These are phyloP conservation scores for Verbascum thapsus DNA, from an alignment of 257 asterid species.

Conservation along the genomic window DNA sequence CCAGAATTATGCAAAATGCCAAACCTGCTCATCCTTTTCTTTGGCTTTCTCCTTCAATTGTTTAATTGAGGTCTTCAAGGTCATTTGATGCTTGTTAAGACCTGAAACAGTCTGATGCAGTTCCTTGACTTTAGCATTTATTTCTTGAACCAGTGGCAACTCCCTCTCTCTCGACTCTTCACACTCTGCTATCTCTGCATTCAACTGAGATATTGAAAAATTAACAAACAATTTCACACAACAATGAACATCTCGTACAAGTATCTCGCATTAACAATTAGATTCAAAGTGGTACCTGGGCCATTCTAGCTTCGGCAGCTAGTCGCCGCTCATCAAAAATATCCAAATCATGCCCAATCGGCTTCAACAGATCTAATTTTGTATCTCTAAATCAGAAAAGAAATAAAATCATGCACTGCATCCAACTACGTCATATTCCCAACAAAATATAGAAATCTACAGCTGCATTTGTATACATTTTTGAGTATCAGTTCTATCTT, in stretches of 20 bases:
- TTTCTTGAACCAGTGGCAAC: slow-evolving; percentile 68
- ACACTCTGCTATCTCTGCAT: slow-evolving; percentile 55
- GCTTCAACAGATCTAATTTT: slow-evolving; percentile 51
- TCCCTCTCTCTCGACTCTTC: slow-evolving; percentile 64
- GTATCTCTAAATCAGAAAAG: slow-evolving; percentile 40
- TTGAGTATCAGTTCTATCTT: no score
- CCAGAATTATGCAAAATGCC: no score
- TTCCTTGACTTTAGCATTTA: slow-evolving; percentile 60
- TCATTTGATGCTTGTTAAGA: slow-evolving; percentile 76
- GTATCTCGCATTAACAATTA: slow-evolving; percentile 19
- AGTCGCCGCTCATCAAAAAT: slow-evolving; percentile 49
- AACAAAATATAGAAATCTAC: background rate
- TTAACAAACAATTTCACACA: slow-evolving; percentile 22
- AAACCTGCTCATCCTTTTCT: slow-evolving; percentile 87
- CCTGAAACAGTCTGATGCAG: slow-evolving; percentile 60
- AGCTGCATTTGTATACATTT: no score
- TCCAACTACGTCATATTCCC: slow-evolving; percentile 2
- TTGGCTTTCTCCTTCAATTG: slow-evolving; percentile 70
- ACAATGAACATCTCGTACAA: background rate
- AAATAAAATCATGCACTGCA: background rate
- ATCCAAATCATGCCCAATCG: slow-evolving; percentile 54
- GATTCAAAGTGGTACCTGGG: slow-evolving; percentile 51
- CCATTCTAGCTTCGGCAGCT: slow-evolving; percentile 52
- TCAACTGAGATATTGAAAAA: slow-evolving; percentile 47
- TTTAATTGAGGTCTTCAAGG: slow-evolving; percentile 58